Base-by-base conservation (phyloP, 2,329 filamentous ascomycete genomes). In the Penicillium brevicompactum region DNA sequence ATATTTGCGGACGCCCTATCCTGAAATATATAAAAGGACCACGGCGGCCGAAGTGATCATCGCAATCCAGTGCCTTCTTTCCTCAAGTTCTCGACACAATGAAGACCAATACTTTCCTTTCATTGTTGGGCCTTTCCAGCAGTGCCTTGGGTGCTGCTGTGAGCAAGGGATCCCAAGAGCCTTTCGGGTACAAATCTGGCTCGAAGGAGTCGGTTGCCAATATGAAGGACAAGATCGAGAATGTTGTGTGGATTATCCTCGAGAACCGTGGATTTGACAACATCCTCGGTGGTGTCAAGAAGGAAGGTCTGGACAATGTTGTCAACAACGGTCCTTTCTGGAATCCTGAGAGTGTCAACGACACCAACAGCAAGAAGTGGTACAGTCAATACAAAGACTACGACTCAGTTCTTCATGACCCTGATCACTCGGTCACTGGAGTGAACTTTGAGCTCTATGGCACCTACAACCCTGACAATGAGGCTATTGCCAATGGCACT, bases 391-490 rank as follows among this genome's bases (percentile, higher is more conserved):
- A 63, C 56, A 71, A 70, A 61, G 70, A 74, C 62, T 73, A 67
- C 49, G 73, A 77, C 63, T 75, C 73, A 0, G 68, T 76, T 22
- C 55, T 62, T 34, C 66, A 77, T 46, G 75, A 77, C 41, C 74
- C 74, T 2, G 69, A 74, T 49, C 74, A 77, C 63, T 66, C 68
- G 0, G 63, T 76, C 34, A 69, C 69, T 44, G 75, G 74, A 40
- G 73, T 72, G 64, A 76, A 75, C 63, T 66, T 76, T 31, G 66
- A 77, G 66, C 70, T 77, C 58, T 77, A 72, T 52, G 70, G 73
- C 37, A 68, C 65, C 42, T 77, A 67, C 46, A 66, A 56, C 42
- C 74, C 74, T 6, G 63, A 70, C 60, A 75, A 76, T 48, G 62
- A 58, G 5, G 70, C 63, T 37, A 72, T 75, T 48, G 63, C 67